Conservation (phyloP, 2,329 filamentous ascomycete genomes). For the Juglanconis sp. region DNA sequence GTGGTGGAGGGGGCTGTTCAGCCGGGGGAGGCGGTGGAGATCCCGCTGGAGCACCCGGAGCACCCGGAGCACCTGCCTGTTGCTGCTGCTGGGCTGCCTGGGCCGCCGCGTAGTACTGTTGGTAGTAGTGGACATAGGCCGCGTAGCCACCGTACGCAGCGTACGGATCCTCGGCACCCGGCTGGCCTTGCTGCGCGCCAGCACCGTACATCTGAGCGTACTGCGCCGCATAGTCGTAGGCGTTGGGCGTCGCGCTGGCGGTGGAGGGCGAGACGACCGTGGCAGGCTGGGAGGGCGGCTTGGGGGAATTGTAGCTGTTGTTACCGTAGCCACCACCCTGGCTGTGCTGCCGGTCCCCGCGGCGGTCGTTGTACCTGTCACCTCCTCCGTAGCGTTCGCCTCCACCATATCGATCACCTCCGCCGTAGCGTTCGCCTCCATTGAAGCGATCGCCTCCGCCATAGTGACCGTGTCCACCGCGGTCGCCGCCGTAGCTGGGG, state of each 20-base stretch:
- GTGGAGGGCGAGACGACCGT: constrained; percentile 3
- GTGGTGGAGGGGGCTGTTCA: constrained; percentile 29
- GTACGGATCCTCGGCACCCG: constrained; percentile 67
- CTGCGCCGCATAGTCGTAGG: constrained; percentile 71
- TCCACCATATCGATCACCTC: constrained; percentile 36
- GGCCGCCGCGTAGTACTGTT: constrained; percentile 62
- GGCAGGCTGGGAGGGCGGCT: constrained; percentile 3
- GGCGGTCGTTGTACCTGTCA: constrained; percentile 31
- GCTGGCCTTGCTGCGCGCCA: constrained; percentile 27
- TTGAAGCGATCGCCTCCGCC: constrained; percentile 38
- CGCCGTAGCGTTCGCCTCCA: constrained; percentile 38
- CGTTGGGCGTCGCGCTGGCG: constrained; percentile 42
- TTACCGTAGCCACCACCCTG: constrained; percentile 30
- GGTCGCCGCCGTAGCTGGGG: constrained; percentile 51
- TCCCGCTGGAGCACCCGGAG: constrained; percentile 41
- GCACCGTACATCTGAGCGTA: constrained; percentile 74
- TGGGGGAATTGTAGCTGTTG: constrained; percentile 22
- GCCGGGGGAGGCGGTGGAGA: constrained; percentile 55
- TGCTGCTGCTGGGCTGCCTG: constrained; percentile 48
- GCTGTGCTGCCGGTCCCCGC: constrained; percentile 23
- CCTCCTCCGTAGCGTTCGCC: constrained; percentile 36
- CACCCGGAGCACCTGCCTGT: constrained; percentile 33
- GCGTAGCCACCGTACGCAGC: constrained; percentile 87
- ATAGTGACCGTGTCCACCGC: constrained; percentile 22
- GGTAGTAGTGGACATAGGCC: constrained; percentile 70